These are phyloP conservation scores for Aspergillus pseudoviridinutans DNA, from an alignment of 2,329 filamentous ascomycete species.

Conservation along the genomic window DNA sequence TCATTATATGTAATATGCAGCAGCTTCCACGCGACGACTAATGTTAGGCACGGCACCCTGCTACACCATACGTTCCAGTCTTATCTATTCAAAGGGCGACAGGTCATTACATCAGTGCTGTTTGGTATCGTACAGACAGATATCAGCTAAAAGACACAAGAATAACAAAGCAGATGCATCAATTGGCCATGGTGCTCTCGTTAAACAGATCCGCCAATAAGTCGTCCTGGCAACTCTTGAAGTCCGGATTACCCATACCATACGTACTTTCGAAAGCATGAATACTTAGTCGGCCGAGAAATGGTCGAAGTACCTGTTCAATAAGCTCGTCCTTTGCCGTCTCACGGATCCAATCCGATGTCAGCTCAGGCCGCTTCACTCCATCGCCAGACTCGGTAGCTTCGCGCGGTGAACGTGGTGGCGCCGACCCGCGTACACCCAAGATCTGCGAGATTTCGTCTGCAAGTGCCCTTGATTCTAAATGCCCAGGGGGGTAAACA, in stretches of 20 bases:
- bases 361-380: constrained; percentile 40
- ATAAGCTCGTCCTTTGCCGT: constrained; percentile 61
- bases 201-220: constrained; percentile 75
- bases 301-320: constrained; percentile 74
- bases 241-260: constrained; percentile 68
- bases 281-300: constrained; percentile 89
- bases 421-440: constrained; percentile 42
- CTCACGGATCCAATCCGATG: constrained; percentile 48
- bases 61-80: neutral
- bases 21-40: neutral
- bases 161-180: constrained; percentile 2
- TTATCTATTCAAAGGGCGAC: neutral
- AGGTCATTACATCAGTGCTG: neutral
- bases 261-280: constrained; percentile 92
- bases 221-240: constrained; percentile 58
- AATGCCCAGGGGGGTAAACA: constrained; percentile 71
- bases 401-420: constrained; percentile 23
- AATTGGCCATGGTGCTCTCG: constrained; percentile 57
- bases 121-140: neutral
- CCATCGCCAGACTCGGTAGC: constrained; percentile 26
- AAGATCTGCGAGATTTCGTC: constrained; percentile 81
- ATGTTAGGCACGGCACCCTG: neutral
- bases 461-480: constrained; percentile 69
- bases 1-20: neutral
- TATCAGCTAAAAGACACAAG: neutral